Evolutionary conservation across 2,329 filamentous ascomycete species (phyloP), one percentile per base, ranked within the genome.

Genomic region (Fusarium algeriense): DNA sequence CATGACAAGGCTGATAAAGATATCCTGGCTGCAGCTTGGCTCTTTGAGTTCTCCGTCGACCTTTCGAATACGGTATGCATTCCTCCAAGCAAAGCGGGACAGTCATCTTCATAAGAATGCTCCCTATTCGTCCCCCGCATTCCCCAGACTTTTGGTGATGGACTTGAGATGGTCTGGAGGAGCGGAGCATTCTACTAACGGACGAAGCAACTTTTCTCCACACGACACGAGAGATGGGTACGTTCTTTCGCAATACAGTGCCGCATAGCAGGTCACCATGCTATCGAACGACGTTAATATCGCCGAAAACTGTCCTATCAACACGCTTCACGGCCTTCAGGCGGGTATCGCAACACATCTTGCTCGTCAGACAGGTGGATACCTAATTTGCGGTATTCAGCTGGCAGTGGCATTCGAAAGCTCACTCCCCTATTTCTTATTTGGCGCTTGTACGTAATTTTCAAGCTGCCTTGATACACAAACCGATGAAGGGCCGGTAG

Each of bases 391-490:
- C 60, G 46, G 53, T 62, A 32, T 62, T 38, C 43, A 65, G 56
- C 64, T 71, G 28, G 28, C 48, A 43, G 65, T 69, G 56, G 64
- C 44, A 71, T 65, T 61, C 59, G 23, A 65, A 45, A 57, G 46
- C 64, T 58, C 48, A 48, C 46, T 61, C 59, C 63, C 64, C 35
- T 46, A 54, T 69, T 53, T 34, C 35, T 35, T 17, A 38, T 30
- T 70, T 50, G 60, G 32, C 49, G 60, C 55, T 71, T 61, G 69
- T 69, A 71, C 69, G 69, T 71, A 71, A 72, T 71, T 32, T 57
- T 34, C 49, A 56, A 38, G 41, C 20, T 50, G 44, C 28, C 40
- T 48, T 41, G 32, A 13, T 55, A 54, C 55, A 45, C 35, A 34
- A 60, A 38, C 69, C 69, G 69, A 72, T 40, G 32, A 69, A 71